These are phyloP conservation scores for Botrytis aclada DNA, from an alignment of 2,329 filamentous ascomycete genomes.

Conservation along the genomic window DNA sequence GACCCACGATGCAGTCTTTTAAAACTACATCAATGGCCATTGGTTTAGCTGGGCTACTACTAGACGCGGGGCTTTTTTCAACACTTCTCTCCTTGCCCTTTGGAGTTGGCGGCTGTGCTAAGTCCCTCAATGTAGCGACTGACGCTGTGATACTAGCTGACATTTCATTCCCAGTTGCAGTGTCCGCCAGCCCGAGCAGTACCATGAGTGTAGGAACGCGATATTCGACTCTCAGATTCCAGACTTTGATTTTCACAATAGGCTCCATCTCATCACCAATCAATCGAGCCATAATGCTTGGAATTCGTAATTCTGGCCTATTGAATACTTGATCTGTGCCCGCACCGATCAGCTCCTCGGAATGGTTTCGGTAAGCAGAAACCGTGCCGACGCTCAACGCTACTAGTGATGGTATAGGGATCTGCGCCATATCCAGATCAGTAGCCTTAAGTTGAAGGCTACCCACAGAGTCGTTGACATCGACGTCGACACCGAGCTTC, in stretches of 20 bases:
- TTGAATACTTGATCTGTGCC: slow-evolving; percentile 35
- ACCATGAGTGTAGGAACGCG: slow-evolving; percentile 80
- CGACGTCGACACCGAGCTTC: slow-evolving; percentile 57
- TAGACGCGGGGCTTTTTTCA: slow-evolving; percentile 4
- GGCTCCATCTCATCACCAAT: slow-evolving; percentile 95
- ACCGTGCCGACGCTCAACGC: slow-evolving; percentile 71
- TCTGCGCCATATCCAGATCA: slow-evolving; percentile 71
- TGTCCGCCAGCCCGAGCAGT: slow-evolving; percentile 65
- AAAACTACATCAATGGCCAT: slow-evolving; percentile 72
- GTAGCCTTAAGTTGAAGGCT: slow-evolving; percentile 54
- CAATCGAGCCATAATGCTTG: slow-evolving; percentile 82
- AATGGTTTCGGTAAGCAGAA: slow-evolving; percentile 59
- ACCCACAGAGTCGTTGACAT: slow-evolving; percentile 69
- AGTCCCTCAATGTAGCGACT: slow-evolving; percentile 70
- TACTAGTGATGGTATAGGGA: slow-evolving; percentile 78
- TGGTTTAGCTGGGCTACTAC: slow-evolving; percentile 46
- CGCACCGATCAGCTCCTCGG: slow-evolving; percentile 69
- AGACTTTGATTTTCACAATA: slow-evolving; percentile 80
- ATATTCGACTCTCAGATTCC: slow-evolving; percentile 84
- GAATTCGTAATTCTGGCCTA: slow-evolving; percentile 41
- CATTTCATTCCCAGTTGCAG: slow-evolving; percentile 68
- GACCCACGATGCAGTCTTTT: slow-evolving; percentile 74
- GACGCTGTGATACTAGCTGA: slow-evolving; percentile 75
- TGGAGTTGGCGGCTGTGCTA: slow-evolving; percentile 48
- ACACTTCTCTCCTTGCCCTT: slow-evolving; percentile 20